Percentiles rank a stretch among this genome's conserved stretches.
These are phyloP conservation scores for Wickerhamiella lipophila DNA, from an alignment of 805 yeast genomes.

Conservation along the genomic window DNA sequence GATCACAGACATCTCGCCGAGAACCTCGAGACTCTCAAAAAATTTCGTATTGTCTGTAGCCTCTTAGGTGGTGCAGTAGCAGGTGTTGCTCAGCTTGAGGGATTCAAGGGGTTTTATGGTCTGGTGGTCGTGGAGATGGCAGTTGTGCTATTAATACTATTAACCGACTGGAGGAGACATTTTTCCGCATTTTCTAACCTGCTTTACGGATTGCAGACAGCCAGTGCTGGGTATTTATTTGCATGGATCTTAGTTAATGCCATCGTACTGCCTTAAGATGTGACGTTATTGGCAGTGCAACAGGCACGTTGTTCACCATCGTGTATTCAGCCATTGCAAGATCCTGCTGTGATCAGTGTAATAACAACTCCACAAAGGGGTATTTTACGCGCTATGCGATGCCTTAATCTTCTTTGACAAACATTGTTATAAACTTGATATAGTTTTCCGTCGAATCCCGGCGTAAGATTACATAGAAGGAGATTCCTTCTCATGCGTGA, in stretches of 20 bases:
- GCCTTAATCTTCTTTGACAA: no score
- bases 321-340: no score
- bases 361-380: no score
- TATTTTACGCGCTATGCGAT: no score
- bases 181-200: not conserved
- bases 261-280: slow-evolving; percentile 8
- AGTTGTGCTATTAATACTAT: slow-evolving; percentile 1
- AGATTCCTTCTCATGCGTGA: not conserved
- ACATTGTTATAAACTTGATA: no score
- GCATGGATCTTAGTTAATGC: slow-evolving; percentile 22
- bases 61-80: slow-evolving; percentile 41
- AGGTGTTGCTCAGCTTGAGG: slow-evolving; percentile 42
- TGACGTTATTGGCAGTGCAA: no score
- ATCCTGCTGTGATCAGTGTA: no score
- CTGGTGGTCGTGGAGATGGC: slow-evolving; percentile 30
- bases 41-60: slow-evolving; percentile 37
- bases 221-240: slow-evolving; percentile 2
- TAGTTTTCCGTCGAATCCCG: no score
- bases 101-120: slow-evolving; percentile 37
- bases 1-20: not conserved
- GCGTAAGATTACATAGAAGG: no score
- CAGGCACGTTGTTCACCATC: no score
- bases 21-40: slow-evolving; percentile 13
- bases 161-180: not conserved
- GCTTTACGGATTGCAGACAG: not conserved